A percentile compares a stretch with the other conserved stretches of the same genome.
Evolutionary conservation across 306 rosid genomes (phyloP).

Genomic region (Acmispon strigosus): DNA sequence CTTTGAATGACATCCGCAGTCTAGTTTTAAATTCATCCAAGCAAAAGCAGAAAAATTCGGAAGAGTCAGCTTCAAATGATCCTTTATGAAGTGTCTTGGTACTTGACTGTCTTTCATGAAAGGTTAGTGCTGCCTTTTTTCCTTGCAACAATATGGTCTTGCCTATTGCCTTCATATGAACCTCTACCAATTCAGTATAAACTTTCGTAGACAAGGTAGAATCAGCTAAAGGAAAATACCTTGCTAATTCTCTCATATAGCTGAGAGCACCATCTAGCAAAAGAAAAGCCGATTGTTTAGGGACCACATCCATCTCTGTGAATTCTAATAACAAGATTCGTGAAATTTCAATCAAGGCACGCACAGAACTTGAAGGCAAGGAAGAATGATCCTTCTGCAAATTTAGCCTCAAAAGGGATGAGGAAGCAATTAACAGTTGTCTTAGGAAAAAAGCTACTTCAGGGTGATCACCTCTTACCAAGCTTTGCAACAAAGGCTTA

Average conservation of each 20-base stretch:
- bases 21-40: slow-evolving; percentile 64
- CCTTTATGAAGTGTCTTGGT: slow-evolving; percentile 46
- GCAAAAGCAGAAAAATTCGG: slow-evolving; percentile 29
- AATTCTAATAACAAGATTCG: slow-evolving; percentile 58
- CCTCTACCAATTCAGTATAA: slow-evolving; percentile 49
- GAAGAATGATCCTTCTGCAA: slow-evolving; percentile 36
- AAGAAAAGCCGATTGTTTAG: slow-evolving; percentile 55
- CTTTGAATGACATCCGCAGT: slow-evolving; percentile 62
- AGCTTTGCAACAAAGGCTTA: slow-evolving; percentile 47
- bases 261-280: slow-evolving; percentile 74
- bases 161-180: slow-evolving; percentile 66
- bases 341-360: slow-evolving; percentile 47
- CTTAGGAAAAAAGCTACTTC: slow-evolving; percentile 58
- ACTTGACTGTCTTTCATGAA: slow-evolving; percentile 61
- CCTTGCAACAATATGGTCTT: slow-evolving; percentile 78
- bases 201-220: slow-evolving; percentile 51
- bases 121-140: slow-evolving; percentile 63
- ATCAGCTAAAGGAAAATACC: slow-evolving; percentile 54
- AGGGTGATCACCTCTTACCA: slow-evolving; percentile 61
- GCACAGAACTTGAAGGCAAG: slow-evolving; percentile 40
- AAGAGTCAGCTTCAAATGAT: slow-evolving; percentile 42
- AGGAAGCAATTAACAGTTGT: slow-evolving; percentile 61
- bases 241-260: slow-evolving; percentile 66
- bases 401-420: slow-evolving; percentile 64
- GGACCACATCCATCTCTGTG: slow-evolving; percentile 46